Percentiles rank a stretch among this genome's conserved stretches.
phyloP scores from a whole-genome alignment of 164 flowering plant species.

The Litsea cubeba region DNA sequence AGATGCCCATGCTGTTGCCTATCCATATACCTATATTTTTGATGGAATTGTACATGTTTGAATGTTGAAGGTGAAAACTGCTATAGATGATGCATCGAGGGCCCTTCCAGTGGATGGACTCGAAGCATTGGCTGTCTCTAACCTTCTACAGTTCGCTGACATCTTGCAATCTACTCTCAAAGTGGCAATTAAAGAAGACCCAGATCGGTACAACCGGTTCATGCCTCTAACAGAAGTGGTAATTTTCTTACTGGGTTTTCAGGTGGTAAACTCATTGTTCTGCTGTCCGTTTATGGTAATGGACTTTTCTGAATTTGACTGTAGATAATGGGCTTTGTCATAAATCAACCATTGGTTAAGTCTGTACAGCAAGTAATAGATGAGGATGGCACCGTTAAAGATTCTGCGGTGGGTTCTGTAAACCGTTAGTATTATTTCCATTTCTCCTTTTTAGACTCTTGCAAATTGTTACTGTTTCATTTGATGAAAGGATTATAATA shows the following conservation, averaged over 20 bases:
- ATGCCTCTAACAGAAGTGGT: conserved; percentile 82
- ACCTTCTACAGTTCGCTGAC: conserved; percentile 49
- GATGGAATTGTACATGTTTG: conserved; percentile 3
- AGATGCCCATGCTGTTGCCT: not conserved
- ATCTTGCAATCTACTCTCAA: conserved; percentile 55
- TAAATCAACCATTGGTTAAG: conserved; percentile 45
- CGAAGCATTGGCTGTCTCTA: conserved; percentile 66
- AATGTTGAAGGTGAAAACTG: conserved; percentile 63
- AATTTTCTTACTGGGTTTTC: conserved; percentile 7
- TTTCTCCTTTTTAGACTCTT: not conserved
- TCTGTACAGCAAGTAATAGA: conserved; percentile 57
- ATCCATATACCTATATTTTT: not conserved
- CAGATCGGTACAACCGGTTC: conserved; percentile 61
- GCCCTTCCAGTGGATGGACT: conserved; percentile 44
- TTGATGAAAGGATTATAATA: not conserved
- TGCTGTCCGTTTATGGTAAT: not conserved
- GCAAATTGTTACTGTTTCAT: not conserved
- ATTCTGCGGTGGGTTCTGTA: conserved; percentile 65
- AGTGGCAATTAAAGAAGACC: conserved; percentile 63
- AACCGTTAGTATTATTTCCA: not conserved
- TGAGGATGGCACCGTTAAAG: conserved; percentile 83
- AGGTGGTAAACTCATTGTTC: not conserved
- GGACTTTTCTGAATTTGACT: conserved; percentile 11
- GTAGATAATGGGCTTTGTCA: conserved; percentile 54
- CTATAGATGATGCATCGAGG: conserved; percentile 50